Base-by-base conservation (phyloP, 805 yeast genomes). In the Yarrowia porcina region DNA sequence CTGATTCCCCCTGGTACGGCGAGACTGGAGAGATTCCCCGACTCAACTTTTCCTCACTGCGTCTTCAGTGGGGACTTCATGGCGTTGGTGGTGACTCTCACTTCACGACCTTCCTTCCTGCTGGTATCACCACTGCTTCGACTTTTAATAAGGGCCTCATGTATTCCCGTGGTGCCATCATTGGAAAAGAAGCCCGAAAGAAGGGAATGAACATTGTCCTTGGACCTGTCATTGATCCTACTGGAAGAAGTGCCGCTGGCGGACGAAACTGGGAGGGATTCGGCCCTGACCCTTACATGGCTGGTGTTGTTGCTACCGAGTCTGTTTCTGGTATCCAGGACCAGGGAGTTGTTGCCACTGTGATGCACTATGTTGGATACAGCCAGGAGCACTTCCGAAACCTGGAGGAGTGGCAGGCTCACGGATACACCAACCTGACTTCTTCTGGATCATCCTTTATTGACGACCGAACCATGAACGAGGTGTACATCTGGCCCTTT, bases 221-320 rank as follows among this genome's bases (percentile, higher is more conserved):
- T 25, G 88, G 86, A 0, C 89, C 88, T 1, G 75, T 77, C 3
- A 74, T 82, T 41, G 88, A 87, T 0, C 88, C 88, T 11, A 76
- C 84, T 44, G 89, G 88, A 0, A 75, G 78, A 36, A 81, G 83
- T 67, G 88, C 87, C 4, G 81, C 80, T 42, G 88, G 86, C 18
- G 88, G 89, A 8, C 75, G 88, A 67, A 82, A 81, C 71, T 83
- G 87, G 86, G 88, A 84, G 72, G 79, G 84, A 35, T 83, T 83
- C 71, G 85, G 86, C 6, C 74, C 84, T 10, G 88, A 84, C 69
- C 87, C 88, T 3, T 83, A 83, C 65, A 73, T 84, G 61, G 83
- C 82, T 67, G 88, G 88, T 21, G 74, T 79, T 20, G 79, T 78
- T 8, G 85, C 84, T 13, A 80, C 79, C 7, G 77, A 79, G 15